Percentiles rank a stretch among this genome's conserved stretches.
Conservation (phyloP, 495 filamentous ascomycete genomes). For the Hypoxylon subgilvum region DNA sequence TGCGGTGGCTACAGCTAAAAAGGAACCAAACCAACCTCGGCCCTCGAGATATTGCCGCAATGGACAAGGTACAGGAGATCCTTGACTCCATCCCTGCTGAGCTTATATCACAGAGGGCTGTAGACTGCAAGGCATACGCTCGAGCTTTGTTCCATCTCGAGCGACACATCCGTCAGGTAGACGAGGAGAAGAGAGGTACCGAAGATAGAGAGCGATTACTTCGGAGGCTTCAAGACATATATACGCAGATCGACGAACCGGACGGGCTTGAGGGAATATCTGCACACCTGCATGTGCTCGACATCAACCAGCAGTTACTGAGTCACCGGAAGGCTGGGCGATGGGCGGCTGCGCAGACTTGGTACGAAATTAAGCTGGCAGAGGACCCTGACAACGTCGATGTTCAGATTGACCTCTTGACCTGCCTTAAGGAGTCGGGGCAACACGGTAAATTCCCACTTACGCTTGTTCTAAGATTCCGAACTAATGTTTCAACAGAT, state of each 20-base stretch:
- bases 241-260: slow-evolving; percentile 95
- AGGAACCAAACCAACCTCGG: slow-evolving; percentile 50
- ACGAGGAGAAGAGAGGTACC: slow-evolving; percentile 42
- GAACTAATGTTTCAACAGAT: slow-evolving; percentile 58
- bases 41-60: slow-evolving; percentile 44
- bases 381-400: slow-evolving; percentile 77
- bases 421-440: slow-evolving; percentile 88
- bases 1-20: slow-evolving; percentile 85
- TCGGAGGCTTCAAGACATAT: slow-evolving; percentile 85
- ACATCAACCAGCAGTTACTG: slow-evolving; percentile 88
- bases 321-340: slow-evolving; percentile 92
- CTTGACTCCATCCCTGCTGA: slow-evolving; percentile 80
- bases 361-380: slow-evolving; percentile 89
- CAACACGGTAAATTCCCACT: slow-evolving; percentile 73
- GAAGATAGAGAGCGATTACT: slow-evolving; percentile 64
- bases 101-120: slow-evolving; percentile 79
- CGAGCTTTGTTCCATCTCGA: slow-evolving; percentile 93
- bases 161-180: slow-evolving; percentile 71
- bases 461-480: neutral
- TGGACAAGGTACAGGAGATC: slow-evolving; percentile 45
- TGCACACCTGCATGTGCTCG: slow-evolving; percentile 76
- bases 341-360: slow-evolving; percentile 97
- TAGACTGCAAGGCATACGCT: slow-evolving; percentile 91
- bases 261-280: slow-evolving; percentile 97
- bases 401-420: slow-evolving; percentile 80